Evolutionary conservation across 768 basidiomycete species (phyloP).

Genomic region (Inosperma sp.): DNA sequence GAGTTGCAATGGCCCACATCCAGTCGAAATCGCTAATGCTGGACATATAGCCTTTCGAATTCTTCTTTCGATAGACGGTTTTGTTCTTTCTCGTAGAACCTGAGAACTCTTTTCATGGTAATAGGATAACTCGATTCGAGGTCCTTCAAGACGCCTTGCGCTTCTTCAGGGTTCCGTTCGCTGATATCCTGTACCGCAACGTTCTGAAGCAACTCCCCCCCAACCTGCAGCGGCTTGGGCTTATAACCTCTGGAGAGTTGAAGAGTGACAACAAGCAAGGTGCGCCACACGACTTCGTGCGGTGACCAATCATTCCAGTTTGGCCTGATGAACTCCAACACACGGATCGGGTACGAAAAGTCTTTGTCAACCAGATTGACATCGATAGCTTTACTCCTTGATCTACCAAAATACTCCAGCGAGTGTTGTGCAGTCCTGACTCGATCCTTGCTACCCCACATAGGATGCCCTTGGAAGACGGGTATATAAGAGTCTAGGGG

Average conservation of each 20-base stretch:
- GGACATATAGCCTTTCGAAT: constrained; percentile 29
- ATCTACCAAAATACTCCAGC: neutral
- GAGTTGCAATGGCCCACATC: too few relatives aligned
- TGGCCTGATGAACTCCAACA: constrained; percentile 61
- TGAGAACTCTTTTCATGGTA: constrained; percentile 30
- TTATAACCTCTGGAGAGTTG: constrained; percentile 49
- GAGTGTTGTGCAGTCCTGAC: neutral
- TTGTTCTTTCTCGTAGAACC: constrained; percentile 31
- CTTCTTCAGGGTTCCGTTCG: constrained; percentile 13
- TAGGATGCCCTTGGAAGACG: constrained; percentile 10
- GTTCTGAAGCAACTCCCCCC: constrained; percentile 22
- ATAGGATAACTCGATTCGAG: constrained; percentile 52
- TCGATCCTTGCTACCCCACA: constrained; percentile 7
- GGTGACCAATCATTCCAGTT: constrained; percentile 63
- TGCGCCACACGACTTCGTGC: constrained; percentile 45
- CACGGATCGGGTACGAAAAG: constrained; percentile 35
- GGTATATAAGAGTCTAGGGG: neutral
- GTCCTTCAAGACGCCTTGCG: constrained; percentile 34
- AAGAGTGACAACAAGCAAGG: constrained; percentile 43
- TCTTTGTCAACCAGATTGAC: constrained; percentile 14
- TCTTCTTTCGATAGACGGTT: constrained; percentile 22
- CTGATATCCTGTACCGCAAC: constrained; percentile 15
- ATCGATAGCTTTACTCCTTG: constrained; percentile 11
- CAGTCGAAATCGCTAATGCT: too few relatives aligned
- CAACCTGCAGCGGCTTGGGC: constrained; percentile 38